Evolutionary conservation across 2,329 filamentous ascomycete species (phyloP).

Genomic region (Stylonectria norvegica): DNA sequence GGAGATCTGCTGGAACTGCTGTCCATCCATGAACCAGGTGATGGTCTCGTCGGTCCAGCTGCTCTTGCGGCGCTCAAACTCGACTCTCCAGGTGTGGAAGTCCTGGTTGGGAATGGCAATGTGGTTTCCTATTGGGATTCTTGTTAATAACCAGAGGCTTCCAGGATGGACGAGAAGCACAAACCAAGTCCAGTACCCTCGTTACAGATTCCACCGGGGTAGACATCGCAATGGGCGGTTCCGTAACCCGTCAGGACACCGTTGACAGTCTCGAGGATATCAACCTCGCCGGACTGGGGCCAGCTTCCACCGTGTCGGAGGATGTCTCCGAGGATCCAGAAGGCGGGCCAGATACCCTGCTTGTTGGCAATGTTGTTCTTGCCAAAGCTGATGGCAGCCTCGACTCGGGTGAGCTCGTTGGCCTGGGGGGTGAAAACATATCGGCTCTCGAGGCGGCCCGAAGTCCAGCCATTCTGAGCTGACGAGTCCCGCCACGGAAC

Average conservation of each 20-base stretch:
- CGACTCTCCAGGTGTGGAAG: constrained; percentile 46
- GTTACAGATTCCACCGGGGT: constrained; percentile 43
- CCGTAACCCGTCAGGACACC: constrained; percentile 5
- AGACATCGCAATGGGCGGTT: constrained; percentile 19
- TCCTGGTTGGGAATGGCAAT: constrained; percentile 35
- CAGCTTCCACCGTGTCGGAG: constrained; percentile 20
- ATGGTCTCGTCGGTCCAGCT: constrained; percentile 46
- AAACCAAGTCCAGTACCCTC: constrained; percentile 43
- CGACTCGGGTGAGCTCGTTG: constrained; percentile 42
- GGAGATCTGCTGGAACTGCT: constrained; percentile 38
- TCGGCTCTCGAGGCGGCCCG: constrained; percentile 49
- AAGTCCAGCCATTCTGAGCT: constrained; percentile 44
- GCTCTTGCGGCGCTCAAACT: constrained; percentile 43
- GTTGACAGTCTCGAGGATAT: constrained; percentile 21
- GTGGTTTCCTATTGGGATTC: no score
- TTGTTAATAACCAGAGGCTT: no score
- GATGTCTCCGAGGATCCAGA: constrained; percentile 23
- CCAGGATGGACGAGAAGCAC: no score
- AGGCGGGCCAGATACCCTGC: constrained; percentile 38
- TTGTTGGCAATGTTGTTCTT: constrained; percentile 37
- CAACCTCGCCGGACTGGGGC: constrained; percentile 21
- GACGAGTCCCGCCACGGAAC: constrained; percentile 40
- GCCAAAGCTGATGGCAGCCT: constrained; percentile 47
- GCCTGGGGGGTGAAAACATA: constrained; percentile 41
- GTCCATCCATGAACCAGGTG: constrained; percentile 44